Percentiles rank a stretch among this genome's conserved stretches.
phyloP scores from a whole-genome alignment of 192 early-diverging fungal genomes.

The Backusella macrospora region DNA sequence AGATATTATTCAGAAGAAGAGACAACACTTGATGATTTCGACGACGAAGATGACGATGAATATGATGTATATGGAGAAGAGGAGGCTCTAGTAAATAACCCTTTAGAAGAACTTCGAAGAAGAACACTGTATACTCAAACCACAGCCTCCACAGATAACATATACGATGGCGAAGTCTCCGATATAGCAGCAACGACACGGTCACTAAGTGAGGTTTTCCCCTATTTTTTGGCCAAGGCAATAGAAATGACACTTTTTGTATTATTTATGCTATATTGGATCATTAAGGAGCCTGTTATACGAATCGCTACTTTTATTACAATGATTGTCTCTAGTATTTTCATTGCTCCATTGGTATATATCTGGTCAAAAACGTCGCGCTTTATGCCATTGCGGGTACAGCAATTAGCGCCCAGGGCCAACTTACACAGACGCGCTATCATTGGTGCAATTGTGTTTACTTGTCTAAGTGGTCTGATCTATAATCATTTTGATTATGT shows the following conservation, averaged over 20 bases:
- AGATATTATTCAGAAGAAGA: not conserved
- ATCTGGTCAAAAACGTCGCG: not conserved
- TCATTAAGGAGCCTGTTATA: constrained; percentile 4
- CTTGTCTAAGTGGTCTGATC: not conserved
- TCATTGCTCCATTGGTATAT: not conserved
- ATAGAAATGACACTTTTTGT: not conserved
- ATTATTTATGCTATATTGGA: constrained; percentile 13
- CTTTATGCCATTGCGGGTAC: not conserved
- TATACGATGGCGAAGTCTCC: not conserved
- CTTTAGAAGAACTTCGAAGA: constrained; percentile 2
- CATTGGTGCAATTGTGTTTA: not conserved
- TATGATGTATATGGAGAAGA: constrained; percentile 4
- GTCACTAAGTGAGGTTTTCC: not conserved
- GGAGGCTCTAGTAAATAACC: constrained; percentile 5
- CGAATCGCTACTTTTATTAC: constrained; percentile 5
- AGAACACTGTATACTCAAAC: not conserved
- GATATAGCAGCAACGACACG: constrained; percentile 2
- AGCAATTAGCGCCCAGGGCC: not conserved
- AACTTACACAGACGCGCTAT: not conserved
- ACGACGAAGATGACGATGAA: not conserved
- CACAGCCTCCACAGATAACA: not conserved
- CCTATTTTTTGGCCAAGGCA: not conserved
- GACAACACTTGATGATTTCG: not conserved
- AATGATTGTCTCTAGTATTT: constrained; percentile 11
- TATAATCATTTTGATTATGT: not conserved